Base-by-base conservation (phyloP, 768 basidiomycete genomes). In the Boletus barrowsii region DNA sequence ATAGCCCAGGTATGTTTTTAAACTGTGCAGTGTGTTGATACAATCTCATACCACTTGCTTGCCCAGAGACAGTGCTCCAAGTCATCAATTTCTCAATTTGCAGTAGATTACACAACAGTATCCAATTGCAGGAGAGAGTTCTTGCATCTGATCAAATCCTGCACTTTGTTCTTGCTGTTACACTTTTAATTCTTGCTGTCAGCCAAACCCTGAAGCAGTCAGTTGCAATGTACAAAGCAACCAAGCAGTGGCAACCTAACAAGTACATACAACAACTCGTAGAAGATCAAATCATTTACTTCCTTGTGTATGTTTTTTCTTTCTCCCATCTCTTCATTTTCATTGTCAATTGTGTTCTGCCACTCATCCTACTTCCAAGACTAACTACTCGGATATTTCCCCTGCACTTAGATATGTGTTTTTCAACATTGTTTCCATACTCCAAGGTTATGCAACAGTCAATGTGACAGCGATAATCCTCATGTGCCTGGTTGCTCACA, bases 271-370 rank as follows among this genome's bases (percentile, higher is more conserved):
- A 52, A 24, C 47, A 17, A 13, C 32, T 60, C 3, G 10, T 18
- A 10, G 29, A 11, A 26, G 59, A 59, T 11, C 53, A 50, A 10
- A 24, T 49, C 6, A 18, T 52, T 40, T 60, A 60, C n/a, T 59
- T 60, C 36, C 0, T 55, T 3, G 15, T 59, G 57, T 52, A 49
- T 29, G 50, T 49, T 30, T 17, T 17, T 83, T 72, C 1, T 47
- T 48, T 14, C 2, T 17, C 22, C 14, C 22, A 22, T 13, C 15
- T 15, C 4, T 1, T 11, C 8, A 39, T 17, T 10, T 20, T 41
- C 26, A 26, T 26, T 26, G 6, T 26, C 26, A 26, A 26, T 26
- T 7, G 6, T 26, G 26, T 26, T 26, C 26, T 26, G 26, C 26
- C 26, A 26, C 26, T 26, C 6, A 5, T 7, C 26, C 6, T 26